A percentile compares a stretch with the other conserved stretches of the same genome.
These are phyloP conservation scores for Zymoseptoria crescenta DNA, from an alignment of 2,329 filamentous ascomycete genomes.

Conservation along the genomic window DNA sequence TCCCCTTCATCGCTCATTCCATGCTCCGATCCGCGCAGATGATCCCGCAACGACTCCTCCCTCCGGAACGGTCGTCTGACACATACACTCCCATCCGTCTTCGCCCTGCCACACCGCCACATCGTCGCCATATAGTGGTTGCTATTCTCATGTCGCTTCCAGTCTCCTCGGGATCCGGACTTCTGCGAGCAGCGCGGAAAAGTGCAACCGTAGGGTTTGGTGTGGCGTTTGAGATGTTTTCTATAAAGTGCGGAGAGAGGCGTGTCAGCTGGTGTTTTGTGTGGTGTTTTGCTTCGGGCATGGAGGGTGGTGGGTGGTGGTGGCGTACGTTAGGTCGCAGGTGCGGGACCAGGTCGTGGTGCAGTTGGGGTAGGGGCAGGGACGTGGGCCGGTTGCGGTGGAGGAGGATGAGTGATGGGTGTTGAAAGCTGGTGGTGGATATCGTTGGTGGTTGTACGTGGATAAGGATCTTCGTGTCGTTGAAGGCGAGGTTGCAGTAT, in stretches of 20 bases:
- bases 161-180: conserved; percentile 92
- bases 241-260: conserved; percentile 36
- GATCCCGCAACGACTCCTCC: conserved; percentile 51
- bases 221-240: conserved; percentile 78
- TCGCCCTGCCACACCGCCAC: conserved; percentile 55
- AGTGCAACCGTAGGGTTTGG: conserved; percentile 75
- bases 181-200: conserved; percentile 58
- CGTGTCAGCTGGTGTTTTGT: neutral
- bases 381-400: neutral
- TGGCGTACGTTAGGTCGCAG: conserved; percentile 35
- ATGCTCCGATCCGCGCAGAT: conserved; percentile 50
- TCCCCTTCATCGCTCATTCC: conserved; percentile 32
- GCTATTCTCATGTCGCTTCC: conserved; percentile 80
- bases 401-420: neutral
- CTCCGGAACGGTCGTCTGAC: conserved; percentile 52
- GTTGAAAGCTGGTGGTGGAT: neutral
- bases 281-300: neutral
- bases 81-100: conserved; percentile 39
- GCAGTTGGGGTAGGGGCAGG: conserved; percentile 13
- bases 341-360: conserved; percentile 22
- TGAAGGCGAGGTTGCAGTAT: neutral
- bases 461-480: neutral
- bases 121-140: conserved; percentile 66
- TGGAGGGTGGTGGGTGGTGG: conserved; percentile 3
- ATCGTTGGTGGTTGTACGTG: neutral